A percentile compares a stretch with the other conserved stretches of the same genome.
These are phyloP conservation scores for Stereocaulon alpinum DNA, from an alignment of 495 filamentous ascomycete species.

Conservation along the genomic window DNA sequence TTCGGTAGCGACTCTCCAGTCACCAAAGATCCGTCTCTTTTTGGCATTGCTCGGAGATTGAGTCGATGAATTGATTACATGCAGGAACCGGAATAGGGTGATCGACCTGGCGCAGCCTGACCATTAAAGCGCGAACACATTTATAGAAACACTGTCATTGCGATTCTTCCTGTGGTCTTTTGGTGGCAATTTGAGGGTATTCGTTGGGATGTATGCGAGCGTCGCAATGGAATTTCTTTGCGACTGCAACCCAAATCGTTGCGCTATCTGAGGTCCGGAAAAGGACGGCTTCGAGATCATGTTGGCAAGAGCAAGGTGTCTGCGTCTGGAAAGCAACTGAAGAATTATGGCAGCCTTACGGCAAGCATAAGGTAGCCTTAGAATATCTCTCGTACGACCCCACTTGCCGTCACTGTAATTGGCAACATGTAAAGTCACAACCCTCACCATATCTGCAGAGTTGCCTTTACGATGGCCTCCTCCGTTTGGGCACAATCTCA, in stretches of 20 bases:
- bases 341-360: neutral
- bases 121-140: no score
- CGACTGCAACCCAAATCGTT: no score
- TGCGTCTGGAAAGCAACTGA: neutral
- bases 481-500: conserved; percentile 52
- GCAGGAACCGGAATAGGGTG: no score
- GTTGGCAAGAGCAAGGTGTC: neutral
- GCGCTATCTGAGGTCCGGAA: no score
- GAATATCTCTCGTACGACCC: neutral
- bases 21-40: neutral
- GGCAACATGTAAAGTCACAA: neutral
- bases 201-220: no score
- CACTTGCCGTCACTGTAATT: neutral
- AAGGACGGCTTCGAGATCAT: neutral
- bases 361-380: neutral
- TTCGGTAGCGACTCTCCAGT: neutral
- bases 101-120: no score
- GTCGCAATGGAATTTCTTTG: no score
- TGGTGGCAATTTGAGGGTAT: no score
- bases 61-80: neutral
- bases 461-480: conserved; percentile 1
- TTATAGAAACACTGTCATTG: no score
- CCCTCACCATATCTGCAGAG: neutral
- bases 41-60: neutral
- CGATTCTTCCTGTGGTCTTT: no score